Evolutionary conservation across 257 asterid species (phyloP).

Genomic region (Plantago ovata): DNA sequence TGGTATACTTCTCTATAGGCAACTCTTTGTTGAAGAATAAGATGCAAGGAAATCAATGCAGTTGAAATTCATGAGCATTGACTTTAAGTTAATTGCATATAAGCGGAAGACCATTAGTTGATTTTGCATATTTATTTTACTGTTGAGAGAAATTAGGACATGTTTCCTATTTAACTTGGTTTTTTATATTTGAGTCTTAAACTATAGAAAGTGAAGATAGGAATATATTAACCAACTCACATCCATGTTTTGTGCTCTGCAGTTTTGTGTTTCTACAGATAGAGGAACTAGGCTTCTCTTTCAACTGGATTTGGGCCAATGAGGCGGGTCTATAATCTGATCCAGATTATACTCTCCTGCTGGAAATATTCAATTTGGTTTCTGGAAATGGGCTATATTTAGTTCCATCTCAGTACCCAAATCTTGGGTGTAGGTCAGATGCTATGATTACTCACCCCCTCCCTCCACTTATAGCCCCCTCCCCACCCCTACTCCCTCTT

Average conservation of each 20-base stretch:
- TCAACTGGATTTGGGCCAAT: slow-evolving; percentile 33
- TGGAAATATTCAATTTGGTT: slow-evolving; percentile 32
- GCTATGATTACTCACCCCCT: slow-evolving; percentile 21
- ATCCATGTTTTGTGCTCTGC: slow-evolving; percentile 22
- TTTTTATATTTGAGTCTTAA: not conserved
- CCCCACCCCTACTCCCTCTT: slow-evolving; percentile 21
- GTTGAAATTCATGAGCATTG: not conserved
- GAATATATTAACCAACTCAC: slow-evolving; percentile 12
- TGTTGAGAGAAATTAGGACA: not conserved
- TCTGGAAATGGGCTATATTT: slow-evolving; percentile 26
- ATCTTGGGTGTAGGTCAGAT: slow-evolving; percentile 38
- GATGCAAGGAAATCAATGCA: not conserved
- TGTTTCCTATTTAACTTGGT: not conserved
- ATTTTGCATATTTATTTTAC: not conserved
- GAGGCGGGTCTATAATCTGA: slow-evolving; percentile 36
- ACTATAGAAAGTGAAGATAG: not conserved
- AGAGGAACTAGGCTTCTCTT: slow-evolving; percentile 22
- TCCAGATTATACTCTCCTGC: slow-evolving; percentile 36
- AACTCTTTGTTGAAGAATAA: not conserved
- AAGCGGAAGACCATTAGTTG: slow-evolving; percentile 3
- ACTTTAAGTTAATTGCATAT: not conserved
- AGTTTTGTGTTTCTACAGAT: slow-evolving; percentile 21
- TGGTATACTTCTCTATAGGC: not conserved
- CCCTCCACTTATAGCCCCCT: slow-evolving; percentile 16
- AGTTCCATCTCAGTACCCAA: slow-evolving; percentile 25